A percentile compares a stretch with the other conserved stretches of the same genome.
phyloP scores from a whole-genome alignment of 2,329 filamentous ascomycete genomes.

The Curvularia hawaiiensis region DNA sequence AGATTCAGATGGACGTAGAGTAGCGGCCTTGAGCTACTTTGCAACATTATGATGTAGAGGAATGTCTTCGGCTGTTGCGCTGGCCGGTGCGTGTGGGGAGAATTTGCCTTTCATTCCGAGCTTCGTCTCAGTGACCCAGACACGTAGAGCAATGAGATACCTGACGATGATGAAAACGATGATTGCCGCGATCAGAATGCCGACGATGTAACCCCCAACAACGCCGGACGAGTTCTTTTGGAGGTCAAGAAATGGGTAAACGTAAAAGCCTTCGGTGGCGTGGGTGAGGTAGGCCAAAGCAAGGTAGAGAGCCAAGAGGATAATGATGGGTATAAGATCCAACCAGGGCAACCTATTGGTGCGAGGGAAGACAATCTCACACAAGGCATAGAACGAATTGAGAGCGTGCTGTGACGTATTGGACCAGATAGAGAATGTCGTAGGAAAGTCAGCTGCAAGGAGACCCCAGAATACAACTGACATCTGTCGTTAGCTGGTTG shows the following conservation, averaged over 20 bases:
- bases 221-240: constrained; percentile 54
- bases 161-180: constrained; percentile 51
- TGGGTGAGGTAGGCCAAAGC: constrained; percentile 75
- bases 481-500: constrained; percentile 14
- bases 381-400: constrained; percentile 74
- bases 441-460: constrained; percentile 44
- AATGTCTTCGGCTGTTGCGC: constrained; percentile 27
- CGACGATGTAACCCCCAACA: constrained; percentile 69
- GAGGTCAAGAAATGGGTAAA: constrained; percentile 77
- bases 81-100: constrained; percentile 11
- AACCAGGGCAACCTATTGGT: constrained; percentile 67
- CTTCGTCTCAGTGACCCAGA: constrained; percentile 53
- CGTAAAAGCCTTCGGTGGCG: constrained; percentile 73
- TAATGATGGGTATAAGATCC: constrained; percentile 69
- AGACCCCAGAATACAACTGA: constrained; percentile 52
- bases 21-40: constrained; percentile 19
- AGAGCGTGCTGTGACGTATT: constrained; percentile 77
- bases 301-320: constrained; percentile 75
- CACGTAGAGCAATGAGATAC: constrained; percentile 46
- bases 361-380: constrained; percentile 73
- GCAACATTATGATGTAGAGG: constrained; percentile 25
- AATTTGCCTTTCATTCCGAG: constrained; percentile 49
- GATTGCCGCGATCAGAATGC: constrained; percentile 48
- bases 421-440: constrained; percentile 52
- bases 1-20: background rate